Evolutionary conservation across 768 basidiomycete species (phyloP).

Genomic region (Mycena polygramma): DNA sequence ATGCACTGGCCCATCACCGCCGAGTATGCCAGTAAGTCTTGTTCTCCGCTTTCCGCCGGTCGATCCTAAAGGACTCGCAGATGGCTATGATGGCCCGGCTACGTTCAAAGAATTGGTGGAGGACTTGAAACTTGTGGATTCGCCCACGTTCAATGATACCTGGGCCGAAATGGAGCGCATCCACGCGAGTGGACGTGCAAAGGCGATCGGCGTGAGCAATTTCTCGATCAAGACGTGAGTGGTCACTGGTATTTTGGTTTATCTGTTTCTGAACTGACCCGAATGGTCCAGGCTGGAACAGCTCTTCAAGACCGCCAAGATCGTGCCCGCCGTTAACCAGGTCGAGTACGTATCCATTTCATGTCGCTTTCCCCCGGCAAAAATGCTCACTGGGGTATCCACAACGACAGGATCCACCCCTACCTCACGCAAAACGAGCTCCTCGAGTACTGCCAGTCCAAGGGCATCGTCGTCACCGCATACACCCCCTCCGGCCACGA

Average conservation of each 20-base stretch:
- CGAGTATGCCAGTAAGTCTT: constrained; percentile 45
- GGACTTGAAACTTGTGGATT: constrained; percentile 44
- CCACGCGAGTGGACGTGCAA: constrained; percentile 59
- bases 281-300: constrained; percentile 49
- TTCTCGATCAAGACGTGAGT: constrained; percentile 69
- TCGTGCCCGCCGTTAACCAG: constrained; percentile 63
- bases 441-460: constrained; percentile 59
- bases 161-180: constrained; percentile 69
- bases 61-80: too few relatives aligned
- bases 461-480: constrained; percentile 63
- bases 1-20: constrained; percentile 64
- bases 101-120: constrained; percentile 49
- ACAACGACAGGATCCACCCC: constrained; percentile 56
- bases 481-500: constrained; percentile 64
- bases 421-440: constrained; percentile 64
- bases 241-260: background rate
- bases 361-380: background rate
- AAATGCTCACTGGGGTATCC: background rate
- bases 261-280: background rate
- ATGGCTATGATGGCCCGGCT: constrained; percentile 39
- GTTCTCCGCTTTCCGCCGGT: too few relatives aligned
- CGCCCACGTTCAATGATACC: constrained; percentile 54
- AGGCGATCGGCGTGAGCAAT: constrained; percentile 71
- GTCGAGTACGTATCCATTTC: constrained; percentile 52
- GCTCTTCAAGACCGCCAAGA: constrained; percentile 55